Evolutionary conservation across 106 monocot species (phyloP).

Genomic region (Dendrobium huoshanense): DNA sequence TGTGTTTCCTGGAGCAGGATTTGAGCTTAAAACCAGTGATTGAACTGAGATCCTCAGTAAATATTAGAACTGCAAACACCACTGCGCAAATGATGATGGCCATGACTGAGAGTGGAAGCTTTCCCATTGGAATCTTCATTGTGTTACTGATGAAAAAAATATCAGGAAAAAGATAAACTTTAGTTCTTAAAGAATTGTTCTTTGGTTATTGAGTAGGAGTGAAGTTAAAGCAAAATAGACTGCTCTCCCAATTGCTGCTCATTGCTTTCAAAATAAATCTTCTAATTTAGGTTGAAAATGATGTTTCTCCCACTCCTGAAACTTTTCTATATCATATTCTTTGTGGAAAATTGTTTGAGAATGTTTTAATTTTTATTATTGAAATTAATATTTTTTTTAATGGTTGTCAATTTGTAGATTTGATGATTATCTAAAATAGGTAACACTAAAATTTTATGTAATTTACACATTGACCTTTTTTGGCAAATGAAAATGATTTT

Average conservation of each 20-base stretch:
- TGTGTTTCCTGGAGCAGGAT: conserved; percentile 25
- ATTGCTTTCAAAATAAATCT: neutral
- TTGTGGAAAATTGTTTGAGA: no score
- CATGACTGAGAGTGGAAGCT: conserved; percentile 40
- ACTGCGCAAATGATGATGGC: conserved; percentile 31
- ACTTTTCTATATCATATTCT: no score
- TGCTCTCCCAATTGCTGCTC: conserved; percentile 11
- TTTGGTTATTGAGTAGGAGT: conserved; percentile 47
- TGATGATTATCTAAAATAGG: no score
- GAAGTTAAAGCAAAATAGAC: conserved; percentile 46
- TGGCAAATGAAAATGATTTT: no score
- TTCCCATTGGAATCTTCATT: conserved; percentile 44
- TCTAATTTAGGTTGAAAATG: neutral
- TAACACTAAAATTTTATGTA: no score
- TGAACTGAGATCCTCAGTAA: conserved; percentile 60
- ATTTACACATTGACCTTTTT: no score
- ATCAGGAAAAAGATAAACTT: neutral
- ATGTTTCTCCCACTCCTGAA: no score
- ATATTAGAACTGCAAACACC: conserved; percentile 45
- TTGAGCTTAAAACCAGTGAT: conserved; percentile 51
- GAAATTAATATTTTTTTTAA: no score
- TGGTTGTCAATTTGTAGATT: no score
- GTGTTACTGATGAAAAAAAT: neutral
- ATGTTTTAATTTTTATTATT: no score
- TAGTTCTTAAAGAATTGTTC: neutral